Base-by-base conservation (phyloP, 2,329 filamentous ascomycete species). In the Nemania sp. region DNA sequence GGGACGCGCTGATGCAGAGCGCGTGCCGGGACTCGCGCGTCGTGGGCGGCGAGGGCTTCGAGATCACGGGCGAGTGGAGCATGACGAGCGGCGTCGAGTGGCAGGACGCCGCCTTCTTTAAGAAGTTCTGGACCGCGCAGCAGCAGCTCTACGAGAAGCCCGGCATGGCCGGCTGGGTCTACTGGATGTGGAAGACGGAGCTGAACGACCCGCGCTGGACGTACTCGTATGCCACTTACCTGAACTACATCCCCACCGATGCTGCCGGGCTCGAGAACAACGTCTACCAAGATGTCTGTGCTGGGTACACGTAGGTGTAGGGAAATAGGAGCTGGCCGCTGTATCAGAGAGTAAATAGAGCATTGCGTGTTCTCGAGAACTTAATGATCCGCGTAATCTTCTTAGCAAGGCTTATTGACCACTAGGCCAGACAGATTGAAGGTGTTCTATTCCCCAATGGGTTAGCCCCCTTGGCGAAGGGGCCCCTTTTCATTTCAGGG, bases 61-160 rank as follows among this genome's bases (percentile, higher is more conserved):
- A 49, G 25, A 60, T 69, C 56, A 67, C 66, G 29, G 66, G 66
- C 51, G 67, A 69, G 59, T 69, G 67, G 67, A 67, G 64, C 62
- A 67, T 68, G 67, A 67, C 67, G 17, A 67, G 64, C 15, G 53
- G 56, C 45, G 67, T 64, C 25, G 62, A 63, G 9, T 57, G 46
- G 54, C 3, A 13, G 10, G 53, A 67, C 59, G 53, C 45, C 18
- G 60, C 35, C 25, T 68, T 68, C 62, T 68, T 66, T 60, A 62
- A 42, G 29, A 46, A 40, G 45, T 68, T 66, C 54, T 68, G 60
- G 55, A 68, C 64, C 15, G 67, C 67, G 17, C 67, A 68, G 60
- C 67, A 68, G 55, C 67, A 67, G 54, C 62, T 68, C 9, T 68
- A 68, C 52, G 67, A 68, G 56, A 64, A 64, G 58, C 67, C 67